Evolutionary conservation across 345 rosid species (phyloP), one percentile per base, ranked within the genome.

Genomic region (Aurinia saxatilis): DNA sequence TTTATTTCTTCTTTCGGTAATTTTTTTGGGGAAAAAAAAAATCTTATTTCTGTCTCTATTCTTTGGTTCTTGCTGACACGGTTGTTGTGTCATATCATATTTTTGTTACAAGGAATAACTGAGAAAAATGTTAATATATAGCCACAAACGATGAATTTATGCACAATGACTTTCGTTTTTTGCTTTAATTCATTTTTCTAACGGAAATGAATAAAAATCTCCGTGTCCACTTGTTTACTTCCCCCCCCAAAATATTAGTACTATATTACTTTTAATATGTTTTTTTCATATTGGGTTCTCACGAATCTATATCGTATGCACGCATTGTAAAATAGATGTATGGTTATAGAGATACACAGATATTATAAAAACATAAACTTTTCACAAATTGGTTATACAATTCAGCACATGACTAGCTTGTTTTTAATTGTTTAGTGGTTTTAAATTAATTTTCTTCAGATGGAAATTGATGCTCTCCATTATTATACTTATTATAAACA

Each of bases 231-330:
- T 66, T 66, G 57, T 3, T 66, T 29, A 38, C 11, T 37, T 37
- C 47, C 39, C 8, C 7, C 38, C 47, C 21, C 3, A 13, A 65
- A 19, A 46, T 25, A 46, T 50, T 14, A 35, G 21, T 27, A 23
- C 5, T 23, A 23, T 3, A 2, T 27, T 4, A 7, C 5, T 4
- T 5, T 42, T 31, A 33, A 36, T 60, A 27, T 11, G 44, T 50
- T 50, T 59, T 68, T 36, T 37, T 54, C 51, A 17, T 30, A 21
- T 48, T 63, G 70, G 65, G 17, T 56, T 63, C 64, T 48, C 30
- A 34, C 59, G 65, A 71, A 71, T 71, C 41, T 63, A 25, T 34
- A 57, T 50, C 29, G 39, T 71, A 25, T 33, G 65, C 70, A 56
- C 37, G 59, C 53, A 68, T 48, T 57, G 50, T 38, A 17, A n/a